Conservation (phyloP, 2,329 filamentous ascomycete genomes). For the Aspergillus pseudotamarii region DNA sequence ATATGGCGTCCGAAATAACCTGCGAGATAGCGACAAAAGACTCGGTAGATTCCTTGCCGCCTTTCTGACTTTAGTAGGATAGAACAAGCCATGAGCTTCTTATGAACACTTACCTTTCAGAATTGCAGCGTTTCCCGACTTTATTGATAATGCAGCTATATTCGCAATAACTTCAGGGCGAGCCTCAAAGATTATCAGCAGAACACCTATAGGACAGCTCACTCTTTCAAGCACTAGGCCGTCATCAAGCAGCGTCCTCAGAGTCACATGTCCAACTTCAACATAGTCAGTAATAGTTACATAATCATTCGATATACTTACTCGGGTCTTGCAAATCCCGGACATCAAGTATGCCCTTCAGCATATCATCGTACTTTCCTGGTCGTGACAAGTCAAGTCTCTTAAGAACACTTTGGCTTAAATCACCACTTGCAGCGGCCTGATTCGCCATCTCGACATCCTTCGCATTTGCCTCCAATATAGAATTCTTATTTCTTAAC, state of each 20-base stretch:
- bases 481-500: conserved; percentile 66
- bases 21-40: conserved; percentile 91
- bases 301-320: conserved; percentile 49
- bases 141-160: conserved; percentile 92
- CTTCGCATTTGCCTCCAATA: conserved; percentile 81
- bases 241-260: conserved; percentile 84
- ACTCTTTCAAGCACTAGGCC: conserved; percentile 83
- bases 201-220: conserved; percentile 93
- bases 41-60: conserved; percentile 91
- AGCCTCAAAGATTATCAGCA: conserved; percentile 97
- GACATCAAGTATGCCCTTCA: conserved; percentile 91
- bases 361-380: conserved; percentile 97
- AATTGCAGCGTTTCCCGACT: conserved; percentile 95
- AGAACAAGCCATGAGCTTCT: not conserved
- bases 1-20: conserved; percentile 78
- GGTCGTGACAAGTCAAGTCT: conserved; percentile 81
- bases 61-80: conserved; percentile 40
- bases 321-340: conserved; percentile 80
- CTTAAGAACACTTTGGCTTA: conserved; percentile 83
- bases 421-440: conserved; percentile 72
- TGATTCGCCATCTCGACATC: conserved; percentile 76
- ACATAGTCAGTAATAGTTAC: conserved; percentile 16
- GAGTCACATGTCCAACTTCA: conserved; percentile 77
- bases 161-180: conserved; percentile 98
- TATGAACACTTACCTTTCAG: conserved; percentile 67